A percentile compares a stretch with the other conserved stretches of the same genome.
Evolutionary conservation across 345 rosid species (phyloP).

Genomic region (Erodium maritimum): DNA sequence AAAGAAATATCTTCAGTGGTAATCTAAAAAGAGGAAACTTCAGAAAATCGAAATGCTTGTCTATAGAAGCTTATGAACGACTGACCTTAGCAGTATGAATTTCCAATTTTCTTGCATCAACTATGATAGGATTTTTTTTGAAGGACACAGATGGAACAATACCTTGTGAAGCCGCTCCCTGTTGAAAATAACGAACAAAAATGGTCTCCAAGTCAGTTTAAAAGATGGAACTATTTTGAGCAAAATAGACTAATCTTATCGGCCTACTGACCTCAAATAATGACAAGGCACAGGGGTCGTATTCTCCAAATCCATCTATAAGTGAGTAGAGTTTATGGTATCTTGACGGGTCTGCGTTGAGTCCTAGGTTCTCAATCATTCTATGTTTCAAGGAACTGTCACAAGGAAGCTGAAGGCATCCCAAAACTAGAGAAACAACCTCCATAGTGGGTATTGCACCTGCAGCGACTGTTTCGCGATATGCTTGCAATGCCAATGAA

Average conservation of each 20-base stretch:
- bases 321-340: conserved; percentile 44
- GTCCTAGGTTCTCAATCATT: conserved; percentile 57
- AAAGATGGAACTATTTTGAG: conserved; percentile 3
- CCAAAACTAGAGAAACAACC: conserved; percentile 71
- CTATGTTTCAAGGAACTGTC: conserved; percentile 49
- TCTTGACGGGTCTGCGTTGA: conserved; percentile 36
- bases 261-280: conserved; percentile 55
- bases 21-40: neutral
- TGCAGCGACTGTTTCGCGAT: conserved; percentile 56
- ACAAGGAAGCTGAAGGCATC: conserved; percentile 71
- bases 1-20: neutral
- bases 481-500: conserved; percentile 51
- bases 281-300: conserved; percentile 88
- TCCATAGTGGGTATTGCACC: conserved; percentile 61
- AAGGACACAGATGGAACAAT: conserved; percentile 53
- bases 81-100: conserved; percentile 51
- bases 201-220: neutral
- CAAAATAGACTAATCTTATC: conserved; percentile 1
- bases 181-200: conserved; percentile 7
- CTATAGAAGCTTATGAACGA: neutral
- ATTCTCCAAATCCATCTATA: conserved; percentile 91
- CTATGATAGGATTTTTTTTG: conserved; percentile 39
- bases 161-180: conserved; percentile 84
- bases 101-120: conserved; percentile 51
- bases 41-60: neutral